Evolutionary conservation across 768 basidiomycete species (phyloP).

Genomic region (Collybiopsis luxurians): DNA sequence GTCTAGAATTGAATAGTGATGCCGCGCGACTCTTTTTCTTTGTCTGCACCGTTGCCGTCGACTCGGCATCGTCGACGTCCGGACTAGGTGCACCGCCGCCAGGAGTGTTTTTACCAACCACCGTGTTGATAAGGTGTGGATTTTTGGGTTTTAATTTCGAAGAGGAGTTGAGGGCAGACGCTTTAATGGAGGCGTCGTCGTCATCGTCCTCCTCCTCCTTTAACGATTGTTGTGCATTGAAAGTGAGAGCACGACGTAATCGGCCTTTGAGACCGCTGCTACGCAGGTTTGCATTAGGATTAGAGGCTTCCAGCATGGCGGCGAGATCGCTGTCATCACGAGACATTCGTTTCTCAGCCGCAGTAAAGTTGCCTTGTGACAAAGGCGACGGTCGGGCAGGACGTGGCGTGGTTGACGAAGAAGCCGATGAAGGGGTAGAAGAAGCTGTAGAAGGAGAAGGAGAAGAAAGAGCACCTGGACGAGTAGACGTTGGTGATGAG

Average conservation of each 20-base stretch:
- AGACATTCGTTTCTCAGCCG: conserved; percentile 73
- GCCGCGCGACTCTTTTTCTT: conserved; percentile 76
- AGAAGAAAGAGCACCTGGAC: conserved; percentile 29
- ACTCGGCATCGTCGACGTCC: conserved; percentile 38
- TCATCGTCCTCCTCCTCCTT: conserved; percentile 57
- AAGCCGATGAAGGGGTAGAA: conserved; percentile 25
- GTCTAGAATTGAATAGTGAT: conserved; percentile 81
- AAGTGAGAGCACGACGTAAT: conserved; percentile 69
- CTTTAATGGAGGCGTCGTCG: conserved; percentile 33
- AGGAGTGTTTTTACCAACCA: conserved; percentile 20
- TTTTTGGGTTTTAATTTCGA: conserved; percentile 32
- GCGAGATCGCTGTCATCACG: conserved; percentile 72
- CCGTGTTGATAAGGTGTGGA: conserved; percentile 25
- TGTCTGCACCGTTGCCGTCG: conserved; percentile 43
- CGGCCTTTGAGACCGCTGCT: conserved; percentile 75
- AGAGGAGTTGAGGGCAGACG: conserved; percentile 27
- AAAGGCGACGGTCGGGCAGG: conserved; percentile 62
- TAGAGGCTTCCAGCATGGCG: conserved; percentile 43
- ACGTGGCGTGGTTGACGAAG: conserved; percentile 31
- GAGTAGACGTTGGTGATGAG: conserved; percentile 34
- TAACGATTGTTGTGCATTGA: conserved; percentile 50
- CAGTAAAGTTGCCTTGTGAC: conserved; percentile 62
- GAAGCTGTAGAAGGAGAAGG: conserved; percentile 31
- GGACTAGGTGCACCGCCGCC: conserved; percentile 22
- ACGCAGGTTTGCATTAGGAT: conserved; percentile 36